Evolutionary conservation across 2,329 filamentous ascomycete genomes (phyloP).

Genomic region (Xylaria digitata): DNA sequence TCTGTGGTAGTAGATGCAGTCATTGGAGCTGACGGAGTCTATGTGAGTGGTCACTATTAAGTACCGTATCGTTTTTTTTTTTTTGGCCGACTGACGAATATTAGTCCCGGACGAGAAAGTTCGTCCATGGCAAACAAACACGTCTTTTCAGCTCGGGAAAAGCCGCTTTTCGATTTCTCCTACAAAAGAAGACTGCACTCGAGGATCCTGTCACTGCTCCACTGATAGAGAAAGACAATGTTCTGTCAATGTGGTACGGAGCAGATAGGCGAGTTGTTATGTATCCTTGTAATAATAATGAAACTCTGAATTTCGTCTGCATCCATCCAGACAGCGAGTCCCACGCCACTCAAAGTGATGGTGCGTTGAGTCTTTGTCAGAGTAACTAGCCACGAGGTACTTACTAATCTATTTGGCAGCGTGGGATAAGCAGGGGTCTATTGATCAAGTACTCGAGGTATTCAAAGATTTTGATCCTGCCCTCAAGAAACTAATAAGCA

Average conservation of each 20-base stretch:
- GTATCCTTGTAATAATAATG: conserved; percentile 60
- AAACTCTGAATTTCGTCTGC: conserved; percentile 61
- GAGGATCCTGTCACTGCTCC: conserved; percentile 52
- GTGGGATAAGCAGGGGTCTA: conserved; percentile 54
- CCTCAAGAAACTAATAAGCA: conserved; percentile 54
- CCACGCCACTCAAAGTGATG: conserved; percentile 48
- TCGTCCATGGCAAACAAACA: conserved; percentile 55
- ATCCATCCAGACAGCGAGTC: conserved; percentile 62
- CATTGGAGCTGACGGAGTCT: conserved; percentile 43
- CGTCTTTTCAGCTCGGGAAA: conserved; percentile 61
- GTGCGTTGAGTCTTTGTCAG: conserved; percentile 40
- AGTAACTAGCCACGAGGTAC: neutral
- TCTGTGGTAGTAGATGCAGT: conserved; percentile 36
- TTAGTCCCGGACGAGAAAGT: conserved; percentile 51
- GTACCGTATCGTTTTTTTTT: neutral
- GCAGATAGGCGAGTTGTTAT: conserved; percentile 58
- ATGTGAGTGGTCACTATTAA: conserved; percentile 31
- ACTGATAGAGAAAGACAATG: conserved; percentile 47
- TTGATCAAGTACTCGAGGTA: conserved; percentile 54
- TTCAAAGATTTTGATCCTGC: conserved; percentile 57
- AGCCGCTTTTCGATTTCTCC: conserved; percentile 67
- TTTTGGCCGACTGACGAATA: neutral
- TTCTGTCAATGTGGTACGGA: conserved; percentile 56
- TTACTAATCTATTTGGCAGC: conserved; percentile 41
- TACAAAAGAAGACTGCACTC: conserved; percentile 53